Evolutionary conservation across 169 alveolate genomes (phyloP).

Genomic region (Plasmodium inui): DNA sequence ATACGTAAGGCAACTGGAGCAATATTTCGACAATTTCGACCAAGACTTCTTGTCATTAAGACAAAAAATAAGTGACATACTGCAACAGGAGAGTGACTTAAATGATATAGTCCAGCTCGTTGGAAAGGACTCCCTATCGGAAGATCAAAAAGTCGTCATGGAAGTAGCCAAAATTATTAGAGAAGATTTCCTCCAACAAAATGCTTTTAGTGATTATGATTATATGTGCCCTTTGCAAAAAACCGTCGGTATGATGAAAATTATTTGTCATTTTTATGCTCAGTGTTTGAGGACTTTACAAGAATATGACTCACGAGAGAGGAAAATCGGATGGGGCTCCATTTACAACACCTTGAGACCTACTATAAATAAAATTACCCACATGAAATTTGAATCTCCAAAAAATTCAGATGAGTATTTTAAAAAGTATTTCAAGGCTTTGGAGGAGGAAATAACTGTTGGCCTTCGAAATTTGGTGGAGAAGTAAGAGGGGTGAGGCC

Average conservation of each 20-base stretch:
- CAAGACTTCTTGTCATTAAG: slow-evolving; percentile 94
- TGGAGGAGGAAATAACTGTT: slow-evolving; percentile 73
- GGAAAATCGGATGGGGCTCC: slow-evolving; percentile 94
- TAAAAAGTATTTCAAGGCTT: slow-evolving; percentile 67
- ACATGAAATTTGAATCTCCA: slow-evolving; percentile 90
- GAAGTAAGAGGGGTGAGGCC: slow-evolving; percentile 5
- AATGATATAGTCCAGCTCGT: slow-evolving; percentile 98
- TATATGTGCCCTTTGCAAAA: slow-evolving; percentile 97
- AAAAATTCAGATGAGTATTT: slow-evolving; percentile 75
- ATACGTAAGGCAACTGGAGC: slow-evolving; percentile 95
- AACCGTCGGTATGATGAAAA: slow-evolving; percentile 98
- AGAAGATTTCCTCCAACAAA: slow-evolving; percentile 98
- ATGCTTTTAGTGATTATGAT: slow-evolving; percentile 98
- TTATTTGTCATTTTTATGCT: slow-evolving; percentile 94
- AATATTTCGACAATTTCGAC: slow-evolving; percentile 94
- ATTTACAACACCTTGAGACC: slow-evolving; percentile 92
- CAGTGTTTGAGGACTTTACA: slow-evolving; percentile 85
- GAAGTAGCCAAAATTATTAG: slow-evolving; percentile 97
- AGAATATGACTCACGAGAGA: slow-evolving; percentile 89
- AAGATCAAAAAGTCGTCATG: slow-evolving; percentile 92
- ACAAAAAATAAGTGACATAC: slow-evolving; percentile 93
- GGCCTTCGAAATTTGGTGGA: slow-evolving; percentile 69
- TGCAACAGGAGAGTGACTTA: slow-evolving; percentile 96
- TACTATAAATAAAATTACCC: slow-evolving; percentile 91
- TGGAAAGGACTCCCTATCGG: slow-evolving; percentile 98